Evolutionary conservation across 2,329 filamentous ascomycete genomes (phyloP).

Genomic region (Chrysosporium queenslandicum): DNA sequence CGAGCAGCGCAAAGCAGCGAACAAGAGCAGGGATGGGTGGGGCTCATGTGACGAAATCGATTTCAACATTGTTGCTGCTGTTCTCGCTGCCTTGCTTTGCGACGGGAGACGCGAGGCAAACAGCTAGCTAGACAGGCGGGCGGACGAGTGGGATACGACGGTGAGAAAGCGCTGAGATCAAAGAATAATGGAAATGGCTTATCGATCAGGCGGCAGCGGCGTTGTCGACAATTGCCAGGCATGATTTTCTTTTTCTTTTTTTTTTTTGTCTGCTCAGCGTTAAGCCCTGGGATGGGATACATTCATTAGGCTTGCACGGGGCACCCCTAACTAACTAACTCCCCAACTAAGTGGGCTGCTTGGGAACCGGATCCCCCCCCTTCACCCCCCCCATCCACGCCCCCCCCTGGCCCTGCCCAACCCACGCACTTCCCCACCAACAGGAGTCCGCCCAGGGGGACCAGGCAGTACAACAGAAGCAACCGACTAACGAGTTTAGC

Average conservation of each 20-base stretch:
- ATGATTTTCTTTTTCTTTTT: too few relatives aligned
- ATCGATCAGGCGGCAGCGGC: too few relatives aligned
- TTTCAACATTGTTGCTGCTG: not conserved
- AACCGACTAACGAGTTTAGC: too few relatives aligned
- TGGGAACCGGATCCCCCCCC: conserved; percentile 5
- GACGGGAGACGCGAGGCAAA: not conserved
- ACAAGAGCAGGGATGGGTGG: not conserved
- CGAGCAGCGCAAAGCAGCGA: conserved; percentile 2
- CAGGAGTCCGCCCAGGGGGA: too few relatives aligned
- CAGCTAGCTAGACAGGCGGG: too few relatives aligned
- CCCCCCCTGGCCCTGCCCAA: not conserved
- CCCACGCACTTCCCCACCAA: too few relatives aligned
- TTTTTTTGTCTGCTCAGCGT: not conserved
- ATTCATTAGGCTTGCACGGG: conserved; percentile 9
- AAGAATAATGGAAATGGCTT: too few relatives aligned
- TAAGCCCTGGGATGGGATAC: conserved; percentile 10
- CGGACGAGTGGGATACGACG: too few relatives aligned
- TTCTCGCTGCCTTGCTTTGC: not conserved
- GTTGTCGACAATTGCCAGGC: too few relatives aligned
- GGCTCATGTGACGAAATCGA: conserved; percentile 6
- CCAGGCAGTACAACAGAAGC: too few relatives aligned
- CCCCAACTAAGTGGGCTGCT: not conserved
- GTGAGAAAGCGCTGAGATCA: not conserved
- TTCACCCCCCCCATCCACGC: not conserved
- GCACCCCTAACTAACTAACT: too few relatives aligned